These are phyloP conservation scores for Leishmania major DNA, from an alignment of 208 protist species.

Conservation along the genomic window DNA sequence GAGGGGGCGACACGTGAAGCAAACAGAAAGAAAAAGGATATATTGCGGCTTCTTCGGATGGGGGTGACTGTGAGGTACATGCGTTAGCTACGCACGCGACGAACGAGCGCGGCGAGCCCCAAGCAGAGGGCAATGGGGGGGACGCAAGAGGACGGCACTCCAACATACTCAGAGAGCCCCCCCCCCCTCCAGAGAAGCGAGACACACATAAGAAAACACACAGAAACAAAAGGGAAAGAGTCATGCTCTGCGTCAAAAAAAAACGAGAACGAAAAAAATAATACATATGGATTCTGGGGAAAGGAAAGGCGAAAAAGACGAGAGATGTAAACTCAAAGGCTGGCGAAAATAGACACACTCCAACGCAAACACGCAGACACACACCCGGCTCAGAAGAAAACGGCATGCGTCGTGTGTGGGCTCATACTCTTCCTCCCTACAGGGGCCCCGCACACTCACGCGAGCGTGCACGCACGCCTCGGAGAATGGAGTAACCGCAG, in stretches of 20 bases:
- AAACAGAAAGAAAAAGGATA: slow-evolving; percentile 4
- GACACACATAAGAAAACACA: not conserved
- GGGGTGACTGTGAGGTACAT: not conserved
- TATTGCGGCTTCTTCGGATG: not conserved
- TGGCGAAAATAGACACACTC: not conserved
- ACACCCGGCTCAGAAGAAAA: not conserved
- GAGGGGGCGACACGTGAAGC: not conserved
- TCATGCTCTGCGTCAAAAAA: not conserved
- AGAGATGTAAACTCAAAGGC: not conserved
- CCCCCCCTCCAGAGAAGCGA: not conserved
- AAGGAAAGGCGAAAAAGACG: not conserved
- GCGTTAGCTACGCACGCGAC: not conserved
- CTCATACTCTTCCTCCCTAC: not conserved
- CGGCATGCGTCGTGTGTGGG: not conserved
- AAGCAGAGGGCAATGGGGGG: not conserved
- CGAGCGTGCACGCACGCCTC: not conserved
- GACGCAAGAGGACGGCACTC: not conserved
- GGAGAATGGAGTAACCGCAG: not conserved
- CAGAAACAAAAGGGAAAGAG: not conserved
- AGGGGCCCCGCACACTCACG: not conserved
- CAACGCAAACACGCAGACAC: not conserved
- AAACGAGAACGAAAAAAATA: not conserved
- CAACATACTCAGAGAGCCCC: not conserved
- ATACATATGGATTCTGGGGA: not conserved
- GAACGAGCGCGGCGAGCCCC: not conserved